A percentile compares a stretch with the other conserved stretches of the same genome.
Conservation (phyloP, 2,329 filamentous ascomycete genomes). For the Pseudogymnoascus pannorum region DNA sequence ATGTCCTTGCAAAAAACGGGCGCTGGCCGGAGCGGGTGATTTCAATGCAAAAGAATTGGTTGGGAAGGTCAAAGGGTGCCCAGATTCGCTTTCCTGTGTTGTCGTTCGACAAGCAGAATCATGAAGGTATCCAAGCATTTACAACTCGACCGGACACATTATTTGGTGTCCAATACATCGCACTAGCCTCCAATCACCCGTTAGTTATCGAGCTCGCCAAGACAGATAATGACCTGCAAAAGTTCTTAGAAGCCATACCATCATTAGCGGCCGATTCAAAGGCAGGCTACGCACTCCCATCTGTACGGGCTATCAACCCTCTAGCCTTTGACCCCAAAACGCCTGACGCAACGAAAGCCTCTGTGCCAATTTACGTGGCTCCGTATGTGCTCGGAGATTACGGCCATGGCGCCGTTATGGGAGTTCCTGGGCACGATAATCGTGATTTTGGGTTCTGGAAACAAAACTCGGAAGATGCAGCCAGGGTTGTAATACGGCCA, state of each 20-base stretch:
- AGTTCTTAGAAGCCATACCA: slow-evolving; percentile 59
- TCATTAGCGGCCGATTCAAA: slow-evolving; percentile 49
- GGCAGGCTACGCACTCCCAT: slow-evolving; percentile 60
- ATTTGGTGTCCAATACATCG: slow-evolving; percentile 80
- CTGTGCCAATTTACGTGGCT: slow-evolving; percentile 70
- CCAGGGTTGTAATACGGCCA: slow-evolving; percentile 53
- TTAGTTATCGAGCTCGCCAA: slow-evolving; percentile 56
- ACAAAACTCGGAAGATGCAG: slow-evolving; percentile 54
- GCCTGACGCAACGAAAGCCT: slow-evolving; percentile 44
- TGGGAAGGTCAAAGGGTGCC: slow-evolving; percentile 70
- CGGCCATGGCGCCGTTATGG: slow-evolving; percentile 85
- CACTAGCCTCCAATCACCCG: slow-evolving; percentile 66
- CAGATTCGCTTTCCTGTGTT: slow-evolving; percentile 62
- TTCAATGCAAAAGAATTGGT: slow-evolving; percentile 80
- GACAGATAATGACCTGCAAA: slow-evolving; percentile 52
- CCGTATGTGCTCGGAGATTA: slow-evolving; percentile 82
- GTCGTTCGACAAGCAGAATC: slow-evolving; percentile 32
- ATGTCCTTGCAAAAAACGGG: slow-evolving; percentile 52
- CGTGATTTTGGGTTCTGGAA: slow-evolving; percentile 77
- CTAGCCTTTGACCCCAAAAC: slow-evolving; percentile 48
- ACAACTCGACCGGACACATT: slow-evolving; percentile 82
- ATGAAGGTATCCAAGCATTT: slow-evolving; percentile 60
- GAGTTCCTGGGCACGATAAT: slow-evolving; percentile 76
- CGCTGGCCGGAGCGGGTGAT: slow-evolving; percentile 79
- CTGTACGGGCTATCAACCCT: slow-evolving; percentile 58